Evolutionary conservation across 331 rosid species (phyloP), one percentile per base, ranked within the genome.

Genomic region (Quercus tomentella): DNA sequence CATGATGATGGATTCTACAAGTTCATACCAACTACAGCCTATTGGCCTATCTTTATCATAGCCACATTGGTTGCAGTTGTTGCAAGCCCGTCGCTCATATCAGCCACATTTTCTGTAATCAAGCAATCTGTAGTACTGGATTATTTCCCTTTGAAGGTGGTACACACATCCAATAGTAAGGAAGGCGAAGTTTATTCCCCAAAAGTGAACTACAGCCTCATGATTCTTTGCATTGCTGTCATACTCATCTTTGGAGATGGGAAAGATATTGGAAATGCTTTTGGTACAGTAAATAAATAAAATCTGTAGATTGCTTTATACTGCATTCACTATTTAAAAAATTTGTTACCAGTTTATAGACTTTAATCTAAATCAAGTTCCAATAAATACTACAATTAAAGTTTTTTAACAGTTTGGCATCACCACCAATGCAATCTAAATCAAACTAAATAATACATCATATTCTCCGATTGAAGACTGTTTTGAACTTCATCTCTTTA

Each of bases 131-230:
- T 92, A n/a, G 96, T 86, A 71, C 89, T 92, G 72, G 96, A 84
- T 83, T 92, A 89, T 85, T 92, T 92, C 80, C 97, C 97, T 28
- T 88, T 90, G 22, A 92, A 89, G 89, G 79, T 90, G 68, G 85
- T 92, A 69, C 97, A 92, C 84, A 91, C 96, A 3, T 92, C 97
- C 22, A 35, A 41, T 43, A 79, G 9, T 83, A 92, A 88, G 74
- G 96, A 92, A 89, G 92, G 96, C 78, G 94, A 91, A 76, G 96
- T 92, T 73, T 92, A 91, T 90, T 92, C 92, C 69, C 97, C 97
- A 7, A 96, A 92, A 82, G 89, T 92, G 77, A 92, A 92, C 89
- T 91, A 89, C 83, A 78, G 89, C 83, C 94, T 91, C 56, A 92
- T 92, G 94, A 70, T 91, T 84, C 91, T 91, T 33, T 92, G 97